Base-by-base conservation (phyloP, 2,329 filamentous ascomycete species). In the Acephala macrosclerotiorum region DNA sequence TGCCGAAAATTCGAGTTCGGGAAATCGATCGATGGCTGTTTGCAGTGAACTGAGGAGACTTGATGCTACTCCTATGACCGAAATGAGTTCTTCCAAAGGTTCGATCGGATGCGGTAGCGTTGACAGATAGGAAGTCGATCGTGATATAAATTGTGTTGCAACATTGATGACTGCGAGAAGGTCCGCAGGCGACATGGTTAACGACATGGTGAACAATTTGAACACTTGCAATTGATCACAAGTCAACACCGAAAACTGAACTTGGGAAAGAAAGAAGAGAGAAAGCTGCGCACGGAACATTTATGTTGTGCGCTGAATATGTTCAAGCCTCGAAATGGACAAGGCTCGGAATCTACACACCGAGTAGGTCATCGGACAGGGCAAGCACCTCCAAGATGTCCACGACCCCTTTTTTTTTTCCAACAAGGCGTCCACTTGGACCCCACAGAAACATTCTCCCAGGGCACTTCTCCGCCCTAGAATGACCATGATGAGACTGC, bases 81-180 rank as follows among this genome's bases (percentile, higher is more conserved):
- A 53, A n/a, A 70, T 53, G 16, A 68, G 59, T 36, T 70, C 68
- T 20, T 70, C 68, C 20, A 70, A 58, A 1, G 42, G 33, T 4
- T 68, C 66, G 45, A 70, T 68, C n/a, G 68, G 66, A 60, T 70
- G 66, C 3, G 68, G 66, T 14, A 70, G 60, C 4, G 68, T 70
- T 1, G 68, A 68, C 5, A 70, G 56, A 35, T 70, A 70, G 22
- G 60, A 64, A 3, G 68, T 70, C 11, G 60, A 63, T 16, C 25
- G 25, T 16, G 22, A 3, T 14, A 53, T 33, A 29, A 18, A 29
- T 7, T 33, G 12, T 12, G 22, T 53, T 33, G 25, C 25, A 7
- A 53, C 6, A 18, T 33, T 53, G 14, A 53, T 53, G 36, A 66
- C 51, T 4, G 56, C 36, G 33, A 64, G 42, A 7, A 68, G 47